Base-by-base conservation (phyloP, 179 eudicot genomes). In the Beta lomatogona region DNA sequence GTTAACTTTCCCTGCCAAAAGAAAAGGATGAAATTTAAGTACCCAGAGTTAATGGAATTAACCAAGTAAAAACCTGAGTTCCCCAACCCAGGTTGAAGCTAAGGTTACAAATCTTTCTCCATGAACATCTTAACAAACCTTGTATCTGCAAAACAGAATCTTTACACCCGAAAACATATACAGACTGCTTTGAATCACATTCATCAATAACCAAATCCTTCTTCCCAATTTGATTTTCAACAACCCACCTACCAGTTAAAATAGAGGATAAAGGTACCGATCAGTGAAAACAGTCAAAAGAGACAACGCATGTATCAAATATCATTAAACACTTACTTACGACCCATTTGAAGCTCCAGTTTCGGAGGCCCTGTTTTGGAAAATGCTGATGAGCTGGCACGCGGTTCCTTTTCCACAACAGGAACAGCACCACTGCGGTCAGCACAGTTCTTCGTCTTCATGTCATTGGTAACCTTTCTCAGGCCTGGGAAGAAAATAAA, bases 311-410 rank as follows among this genome's bases (percentile, higher is more conserved):
- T 46, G 4, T 6, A 18, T 45, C 44, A 6, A 68, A 61, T 58
- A 76, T 2, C 50, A 13, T 31, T 16, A n/a, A 71, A 83, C 64
- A 86, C 97, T 94, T 84, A 96, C 99, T 96, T 96, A 36, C 98
- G 94, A 82, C 98, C 98, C 98, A 96, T 91, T 83, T 91, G 98
- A 82, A 96, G 98, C 91, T 96, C 99, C 55, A 96, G 84, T 85
- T 94, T 96, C 36, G 99, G 97, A 77, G 98, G 93, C 58, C 91
- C 97, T 22, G 89, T 74, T 87, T 91, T 96, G 71, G 97, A 81
- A 87, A 82, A 76, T 84, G 92, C 86, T 14, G 90, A 79, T 28
- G 92, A 61, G 77, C 67, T 83, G 28, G n/a, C 83, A 81, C 84
- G 90, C 41, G 74, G 28, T 81, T 90, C 95, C 80, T 94, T 96